Base-by-base conservation (phyloP, 345 rosid species). In the Eucalyptus curtisii region DNA sequence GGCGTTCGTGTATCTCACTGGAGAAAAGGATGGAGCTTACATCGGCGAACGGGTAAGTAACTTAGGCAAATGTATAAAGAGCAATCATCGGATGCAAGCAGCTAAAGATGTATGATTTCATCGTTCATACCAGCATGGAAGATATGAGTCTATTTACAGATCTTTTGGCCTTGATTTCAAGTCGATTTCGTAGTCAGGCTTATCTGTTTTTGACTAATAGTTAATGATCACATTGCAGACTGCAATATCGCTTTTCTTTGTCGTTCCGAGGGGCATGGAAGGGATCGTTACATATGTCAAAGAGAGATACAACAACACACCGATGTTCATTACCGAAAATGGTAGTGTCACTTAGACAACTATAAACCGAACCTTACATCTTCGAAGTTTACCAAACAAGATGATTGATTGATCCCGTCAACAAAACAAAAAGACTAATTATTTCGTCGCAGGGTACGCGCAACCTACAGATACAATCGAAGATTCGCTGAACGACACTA, bases 311-410 rank as follows among this genome's bases (percentile, higher is more conserved):
- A 91, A 89, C 89, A 92, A 92, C 91, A 91, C 88, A 14, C 94
- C 95, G 15, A 90, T 95, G 93, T 91, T 91, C 91, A 92, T 96
- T 37, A 92, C 95, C 16, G 96, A 95, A 66, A 94, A 96, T 86
- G 95, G 96, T 93, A 91, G 31, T 27, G 12, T 22, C 30, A n/a
- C 20, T 16, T 16, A 31, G 31, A 31, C 76, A 66, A 31, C 40
- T 66, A 19, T 15, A 15, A 66, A 66, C 40, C 31, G 10, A 31
- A 33, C 13, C 13, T 12, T 7, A 16, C 22, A 30, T 55, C 84
- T 30, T 27, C 52, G 4, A 30, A 71, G 44, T 30, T 71, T 33
- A 48, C 47, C 44, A 7, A 11, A 49, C 7, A 86, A 86, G n/a
- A 86, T n/a, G 10, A 52, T 57, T 2, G 10, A 20, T 48, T n/a